Conservation (phyloP, 352 stramenopile genomes). For the Stephanocyclus meneghinianus region DNA sequence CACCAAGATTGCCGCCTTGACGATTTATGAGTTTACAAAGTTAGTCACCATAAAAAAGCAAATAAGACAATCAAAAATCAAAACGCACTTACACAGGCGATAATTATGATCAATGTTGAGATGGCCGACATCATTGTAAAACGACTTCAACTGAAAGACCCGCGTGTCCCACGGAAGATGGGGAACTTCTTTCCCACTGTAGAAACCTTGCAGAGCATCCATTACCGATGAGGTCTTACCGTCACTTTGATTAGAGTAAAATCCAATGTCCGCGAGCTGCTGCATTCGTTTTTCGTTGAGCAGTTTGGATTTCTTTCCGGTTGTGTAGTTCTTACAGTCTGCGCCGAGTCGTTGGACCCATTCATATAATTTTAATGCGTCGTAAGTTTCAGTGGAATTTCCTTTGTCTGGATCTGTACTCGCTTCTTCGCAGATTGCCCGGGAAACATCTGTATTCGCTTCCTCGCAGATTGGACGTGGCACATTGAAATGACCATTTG, state of each 20-base stretch:
- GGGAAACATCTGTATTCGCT: not conserved
- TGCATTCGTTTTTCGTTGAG: constrained; percentile 38
- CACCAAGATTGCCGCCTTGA: constrained; percentile 34
- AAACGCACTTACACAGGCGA: not conserved
- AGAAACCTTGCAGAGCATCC: too few relatives aligned
- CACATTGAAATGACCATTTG: constrained; percentile 38
- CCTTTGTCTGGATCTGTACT: not conserved
- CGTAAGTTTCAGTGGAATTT: constrained; percentile 11
- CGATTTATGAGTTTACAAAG: constrained; percentile 8
- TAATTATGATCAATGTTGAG: constrained; percentile 18
- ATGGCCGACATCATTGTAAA: constrained; percentile 15
- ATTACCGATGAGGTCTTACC: too few relatives aligned
- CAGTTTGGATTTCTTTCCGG: constrained; percentile 20
- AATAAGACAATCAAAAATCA: too few relatives aligned
- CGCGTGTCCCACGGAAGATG: constrained; percentile 11
- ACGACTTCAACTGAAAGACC: constrained; percentile 3
- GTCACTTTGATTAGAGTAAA: constrained; percentile 2
- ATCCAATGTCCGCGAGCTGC: constrained; percentile 39
- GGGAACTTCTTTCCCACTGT: not conserved
- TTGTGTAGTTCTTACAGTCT: constrained; percentile 29
- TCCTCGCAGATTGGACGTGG: constrained; percentile 16
- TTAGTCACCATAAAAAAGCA: constrained; percentile 14
- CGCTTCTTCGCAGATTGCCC: constrained; percentile 7
- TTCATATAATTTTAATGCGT: constrained; percentile 29
- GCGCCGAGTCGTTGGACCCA: constrained; percentile 35